A percentile compares a stretch with the other conserved stretches of the same genome.
These are phyloP conservation scores for Trametes cingulata DNA, from an alignment of 768 basidiomycete genomes.

Conservation along the genomic window DNA sequence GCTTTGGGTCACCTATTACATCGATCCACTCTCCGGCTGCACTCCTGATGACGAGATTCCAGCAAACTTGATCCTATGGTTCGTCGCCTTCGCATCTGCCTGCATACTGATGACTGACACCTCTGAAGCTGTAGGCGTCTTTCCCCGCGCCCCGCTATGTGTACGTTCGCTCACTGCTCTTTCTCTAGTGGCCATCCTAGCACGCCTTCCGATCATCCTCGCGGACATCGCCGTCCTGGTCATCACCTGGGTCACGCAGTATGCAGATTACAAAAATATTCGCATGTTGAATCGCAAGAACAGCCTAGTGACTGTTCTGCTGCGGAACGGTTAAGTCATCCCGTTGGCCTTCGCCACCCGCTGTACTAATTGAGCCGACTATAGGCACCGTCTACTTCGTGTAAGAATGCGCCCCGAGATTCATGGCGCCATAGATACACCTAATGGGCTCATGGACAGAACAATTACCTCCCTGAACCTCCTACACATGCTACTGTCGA, in stretches of 20 bases:
- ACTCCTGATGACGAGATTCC: not conserved
- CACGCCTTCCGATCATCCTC: not conserved
- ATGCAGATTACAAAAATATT: not conserved
- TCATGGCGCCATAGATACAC: no score
- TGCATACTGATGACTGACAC: not conserved
- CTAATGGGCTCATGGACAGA: not conserved
- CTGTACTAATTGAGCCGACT: not conserved
- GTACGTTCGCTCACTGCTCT: no score
- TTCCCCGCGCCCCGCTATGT: not conserved
- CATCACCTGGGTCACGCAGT: not conserved
- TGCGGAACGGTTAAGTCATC: not conserved
- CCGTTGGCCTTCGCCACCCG: not conserved
- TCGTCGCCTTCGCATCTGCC: not conserved
- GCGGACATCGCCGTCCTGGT: not conserved
- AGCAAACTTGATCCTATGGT: not conserved
- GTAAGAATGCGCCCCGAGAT: not conserved
- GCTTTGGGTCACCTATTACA: not conserved
- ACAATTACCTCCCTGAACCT: not conserved
- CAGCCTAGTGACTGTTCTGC: not conserved
- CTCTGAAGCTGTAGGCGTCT: not conserved
- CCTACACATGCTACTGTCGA: not conserved
- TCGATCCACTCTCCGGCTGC: not conserved
- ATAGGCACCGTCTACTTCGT: not conserved
- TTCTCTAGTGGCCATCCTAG: not conserved
- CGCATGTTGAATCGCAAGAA: not conserved